These are phyloP conservation scores for Lasiosphaeris hirsuta DNA, from an alignment of 495 filamentous ascomycete genomes.

Conservation along the genomic window DNA sequence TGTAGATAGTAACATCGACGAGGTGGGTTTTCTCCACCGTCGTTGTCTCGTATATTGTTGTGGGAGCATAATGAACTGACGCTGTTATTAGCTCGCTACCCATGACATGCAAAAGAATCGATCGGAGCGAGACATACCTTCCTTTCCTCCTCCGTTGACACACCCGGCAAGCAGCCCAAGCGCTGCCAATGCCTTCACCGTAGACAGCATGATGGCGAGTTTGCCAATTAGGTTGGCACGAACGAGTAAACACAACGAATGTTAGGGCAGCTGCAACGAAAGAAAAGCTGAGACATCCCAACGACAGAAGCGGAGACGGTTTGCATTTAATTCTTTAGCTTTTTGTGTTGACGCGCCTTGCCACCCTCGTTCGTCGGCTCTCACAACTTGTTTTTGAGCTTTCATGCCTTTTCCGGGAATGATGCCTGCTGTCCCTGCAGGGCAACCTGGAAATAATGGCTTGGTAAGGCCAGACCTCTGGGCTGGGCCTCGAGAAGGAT, in stretches of 20 bases:
- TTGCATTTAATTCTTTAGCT: background rate
- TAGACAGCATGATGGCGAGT: conserved; percentile 5
- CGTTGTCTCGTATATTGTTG: conserved; percentile 7
- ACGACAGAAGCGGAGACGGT: background rate
- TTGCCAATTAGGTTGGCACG: background rate
- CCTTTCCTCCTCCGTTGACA: background rate
- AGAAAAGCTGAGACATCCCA: too few species aligned
- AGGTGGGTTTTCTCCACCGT: background rate
- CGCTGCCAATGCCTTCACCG: background rate
- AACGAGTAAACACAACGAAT: conserved; percentile 6
- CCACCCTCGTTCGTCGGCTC: too few species aligned
- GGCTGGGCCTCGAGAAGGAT: too few species aligned
- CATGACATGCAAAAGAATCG: too few species aligned
- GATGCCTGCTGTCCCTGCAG: background rate
- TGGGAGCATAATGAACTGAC: too few species aligned
- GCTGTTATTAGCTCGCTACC: too few species aligned
- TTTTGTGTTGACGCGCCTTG: background rate
- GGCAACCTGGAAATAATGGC: background rate
- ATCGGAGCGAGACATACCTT: background rate
- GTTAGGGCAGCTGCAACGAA: background rate
- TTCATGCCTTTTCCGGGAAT: background rate
- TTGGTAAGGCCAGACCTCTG: background rate
- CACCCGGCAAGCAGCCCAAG: conserved; percentile 5
- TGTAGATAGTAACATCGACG: background rate
- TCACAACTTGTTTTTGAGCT: background rate